phyloP scores from a whole-genome alignment of 106 monocot genomes.

The Acorus calamus region DNA sequence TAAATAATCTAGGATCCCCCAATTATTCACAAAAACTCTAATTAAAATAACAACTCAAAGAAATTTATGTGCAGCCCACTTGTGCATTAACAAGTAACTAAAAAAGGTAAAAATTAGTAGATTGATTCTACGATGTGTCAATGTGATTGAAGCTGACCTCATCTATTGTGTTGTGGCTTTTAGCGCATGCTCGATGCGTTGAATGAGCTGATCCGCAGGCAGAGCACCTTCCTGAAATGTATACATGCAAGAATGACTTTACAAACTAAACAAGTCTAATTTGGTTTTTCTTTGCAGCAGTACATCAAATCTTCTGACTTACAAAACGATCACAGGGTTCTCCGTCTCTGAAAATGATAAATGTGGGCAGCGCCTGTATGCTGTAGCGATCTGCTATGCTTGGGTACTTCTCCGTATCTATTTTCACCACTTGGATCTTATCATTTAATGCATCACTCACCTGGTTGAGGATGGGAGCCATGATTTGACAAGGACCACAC shows the following conservation, averaged over 20 bases:
- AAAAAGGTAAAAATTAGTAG: no score
- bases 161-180: constrained; percentile 14
- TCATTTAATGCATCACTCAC: constrained; percentile 53
- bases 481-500: constrained; percentile 96
- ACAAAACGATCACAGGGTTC: constrained; percentile 89
- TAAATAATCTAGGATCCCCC: no score
- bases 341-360: constrained; percentile 83
- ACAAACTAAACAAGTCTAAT: no score
- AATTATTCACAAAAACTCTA: no score
- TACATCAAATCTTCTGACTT: constrained; percentile 15
- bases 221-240: constrained; percentile 79
- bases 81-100: no score
- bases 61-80: no score
- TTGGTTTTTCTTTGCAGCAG: no score
- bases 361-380: constrained; percentile 84
- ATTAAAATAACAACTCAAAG: no score
- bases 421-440: constrained; percentile 71
- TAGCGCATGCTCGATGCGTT: constrained; percentile 55
- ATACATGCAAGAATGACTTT: no score
- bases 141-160: no score
- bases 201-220: constrained; percentile 65
- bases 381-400: constrained; percentile 52
- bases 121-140: no score
- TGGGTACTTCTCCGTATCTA: constrained; percentile 87
- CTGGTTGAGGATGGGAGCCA: constrained; percentile 80